phyloP scores from a whole-genome alignment of 108 stramenopile species.

The Asterionellopsis glacialis region DNA sequence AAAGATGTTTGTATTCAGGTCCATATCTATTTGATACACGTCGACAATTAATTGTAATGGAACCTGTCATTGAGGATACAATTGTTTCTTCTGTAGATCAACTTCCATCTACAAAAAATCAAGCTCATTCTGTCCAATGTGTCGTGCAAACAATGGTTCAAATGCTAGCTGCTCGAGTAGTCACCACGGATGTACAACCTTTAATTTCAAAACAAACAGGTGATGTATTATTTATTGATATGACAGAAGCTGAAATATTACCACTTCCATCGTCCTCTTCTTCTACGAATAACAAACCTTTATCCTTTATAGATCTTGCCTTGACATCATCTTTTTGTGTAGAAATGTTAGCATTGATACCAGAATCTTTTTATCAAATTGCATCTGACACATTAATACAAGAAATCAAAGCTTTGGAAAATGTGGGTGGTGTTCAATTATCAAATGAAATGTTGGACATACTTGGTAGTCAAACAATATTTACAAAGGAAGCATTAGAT shows the following conservation, averaged over 20 bases:
- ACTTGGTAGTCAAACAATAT: too few relatives aligned
- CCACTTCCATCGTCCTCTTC: background rate
- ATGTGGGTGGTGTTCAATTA: too few relatives aligned
- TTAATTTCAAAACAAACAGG: constrained; percentile 51
- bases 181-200: constrained; percentile 60
- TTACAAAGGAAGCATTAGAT: too few relatives aligned
- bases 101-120: constrained; percentile 10
- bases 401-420: too few relatives aligned
- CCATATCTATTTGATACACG: constrained; percentile 25
- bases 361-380: constrained; percentile 5
- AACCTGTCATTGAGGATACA: constrained; percentile 30
- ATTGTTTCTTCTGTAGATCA: constrained; percentile 32
- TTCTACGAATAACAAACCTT: background rate
- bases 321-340: constrained; percentile 37
- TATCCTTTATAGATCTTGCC: constrained; percentile 25
- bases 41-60: constrained; percentile 51
- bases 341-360: constrained; percentile 53
- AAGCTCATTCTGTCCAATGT: constrained; percentile 22
- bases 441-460: too few relatives aligned
- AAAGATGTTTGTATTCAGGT: constrained; percentile 44
- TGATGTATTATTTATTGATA: constrained; percentile 60
- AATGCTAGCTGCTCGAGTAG: constrained; percentile 47
- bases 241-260: constrained; percentile 60
- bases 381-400: too few relatives aligned
- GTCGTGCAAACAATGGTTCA: constrained; percentile 47